Base-by-base conservation (phyloP, 306 rosid species). In the Biancaea sappan region DNA sequence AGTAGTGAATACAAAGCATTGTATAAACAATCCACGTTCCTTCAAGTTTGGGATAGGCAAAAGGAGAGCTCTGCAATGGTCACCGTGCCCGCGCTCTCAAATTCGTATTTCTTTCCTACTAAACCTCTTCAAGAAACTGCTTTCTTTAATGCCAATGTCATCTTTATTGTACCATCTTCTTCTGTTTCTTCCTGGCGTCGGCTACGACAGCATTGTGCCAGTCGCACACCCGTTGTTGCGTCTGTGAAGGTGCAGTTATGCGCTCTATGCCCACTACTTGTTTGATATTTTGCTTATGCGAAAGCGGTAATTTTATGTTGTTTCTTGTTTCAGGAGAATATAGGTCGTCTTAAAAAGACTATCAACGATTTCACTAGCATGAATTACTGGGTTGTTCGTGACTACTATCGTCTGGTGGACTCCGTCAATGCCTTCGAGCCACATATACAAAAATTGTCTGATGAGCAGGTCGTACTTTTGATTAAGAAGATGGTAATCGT, bases 351-450 rank as follows among this genome's bases (percentile, higher is more conserved):
- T 31, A 71, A 72, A 8, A 91, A 83, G 86, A 77, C 83, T 34
- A 79, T 93, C 81, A 79, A 58, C 46, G 93, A 94, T 69, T 78
- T 87, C 21, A 79, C 89, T 13, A 91, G 90, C 83, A 78, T 91
- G 70, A 94, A 91, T 83, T 79, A 81, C 74, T 94, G 97, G 98
- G 90, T 94, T 32, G 95, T 94, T 65, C 80, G 81, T 2, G 98
- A 91, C 46, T 94, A 91, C 53, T 85, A 84, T 68, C 95, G 95
- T 61, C 87, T 94, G 9, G 97, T 94, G 43, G 76, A 79, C 40
- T 84, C 93, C 24, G 98, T 94, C 24, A 91, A 91, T 61, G 84
- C 81, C 29, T 76, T 94, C 52, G 98, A 91, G 82, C 84, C 87
- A 1, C 86, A 67, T 38, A 80, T 84, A 32, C 86, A 72, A 83